Evolutionary conservation across 257 asterid species (phyloP), one percentile per base, ranked within the genome.

Genomic region (Plectranthus barbatus): DNA sequence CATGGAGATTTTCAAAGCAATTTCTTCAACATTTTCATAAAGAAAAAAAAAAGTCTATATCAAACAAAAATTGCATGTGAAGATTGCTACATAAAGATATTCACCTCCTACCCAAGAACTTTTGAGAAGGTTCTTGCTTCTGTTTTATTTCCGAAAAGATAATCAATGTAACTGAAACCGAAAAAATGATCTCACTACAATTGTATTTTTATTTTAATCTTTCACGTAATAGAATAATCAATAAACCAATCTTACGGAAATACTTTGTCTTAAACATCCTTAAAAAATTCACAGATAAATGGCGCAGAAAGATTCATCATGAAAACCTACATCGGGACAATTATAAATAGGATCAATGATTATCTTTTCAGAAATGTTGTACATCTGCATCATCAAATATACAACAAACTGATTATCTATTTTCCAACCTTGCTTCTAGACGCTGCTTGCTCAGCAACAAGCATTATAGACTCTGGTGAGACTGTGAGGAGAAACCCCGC

Each of bases 61-160:
- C 34, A 51, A 36, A 57, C 2, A 5, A 52, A 48, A 54, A 2
- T n/a, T n/a, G n/a, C n/a, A n/a, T n/a, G n/a, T n/a, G n/a, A n/a
- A n/a, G n/a, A n/a, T n/a, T n/a, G n/a, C n/a, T n/a, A n/a, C n/a
- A n/a, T n/a, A n/a, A n/a, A n/a, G n/a, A n/a, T 5, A n/a, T n/a
- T 73, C 84, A 93, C 99, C 97, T 93, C 97, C 99, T 97, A 90
- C 61, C 95, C 96, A 55, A 80, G 99, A 68, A 93, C 99, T 76
- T 80, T 93, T 17, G 99, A 78, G 79, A 90, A 83, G 67, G 90
- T 69, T 80, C 88, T 83, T 64, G 97, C 97, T 77, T 93, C 99
- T 7, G 97, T 93, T 77, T 90, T 97, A 58, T 84, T 81, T 68
- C 99, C 97, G 58, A 93, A 93, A 68, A 93, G 80, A 31, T 66